Percentiles rank a stretch among this genome's conserved stretches.
These are phyloP conservation scores for Mycena alexandri DNA, from an alignment of 768 basidiomycete species.

Conservation along the genomic window DNA sequence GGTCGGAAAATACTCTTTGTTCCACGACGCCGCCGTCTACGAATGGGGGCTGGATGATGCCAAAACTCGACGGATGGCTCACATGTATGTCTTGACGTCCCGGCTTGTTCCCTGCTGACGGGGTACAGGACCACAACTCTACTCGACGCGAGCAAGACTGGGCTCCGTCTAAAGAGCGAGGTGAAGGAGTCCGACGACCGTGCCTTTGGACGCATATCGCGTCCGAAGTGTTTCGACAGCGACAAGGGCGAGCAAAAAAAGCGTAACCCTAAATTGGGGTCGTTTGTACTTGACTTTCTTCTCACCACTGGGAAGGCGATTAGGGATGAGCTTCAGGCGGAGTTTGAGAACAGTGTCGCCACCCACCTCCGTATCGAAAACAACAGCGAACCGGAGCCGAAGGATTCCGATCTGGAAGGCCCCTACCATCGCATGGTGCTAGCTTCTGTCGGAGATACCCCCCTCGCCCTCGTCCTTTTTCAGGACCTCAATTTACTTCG, in stretches of 20 bases:
- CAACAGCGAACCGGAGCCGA: not conserved
- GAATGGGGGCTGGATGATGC: constrained; percentile 47
- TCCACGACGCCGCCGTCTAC: constrained; percentile 58
- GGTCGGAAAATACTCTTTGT: constrained; percentile 58
- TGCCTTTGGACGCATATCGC: constrained; percentile 37
- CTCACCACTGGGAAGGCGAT: not conserved
- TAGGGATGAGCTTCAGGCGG: constrained; percentile 5
- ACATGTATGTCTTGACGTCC: constrained; percentile 53
- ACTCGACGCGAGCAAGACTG: constrained; percentile 65
- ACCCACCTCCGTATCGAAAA: not conserved
- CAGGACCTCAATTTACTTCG: constrained; percentile 6
- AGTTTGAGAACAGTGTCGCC: constrained; percentile 7
- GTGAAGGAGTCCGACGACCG: constrained; percentile 47
- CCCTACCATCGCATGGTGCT: not conserved
- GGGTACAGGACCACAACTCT: constrained; percentile 60
- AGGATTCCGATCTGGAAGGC: not conserved
- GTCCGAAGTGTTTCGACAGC: constrained; percentile 14
- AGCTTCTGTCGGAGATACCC: not conserved
- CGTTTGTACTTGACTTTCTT: constrained; percentile 23
- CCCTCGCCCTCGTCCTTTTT: not conserved
- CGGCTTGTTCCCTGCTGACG: not conserved
- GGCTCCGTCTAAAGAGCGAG: constrained; percentile 50
- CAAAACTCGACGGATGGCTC: constrained; percentile 56
- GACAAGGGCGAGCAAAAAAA: not conserved
- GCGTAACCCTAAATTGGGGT: constrained; percentile 10